Evolutionary conservation across 768 basidiomycete species (phyloP), one percentile per base, ranked within the genome.

Genomic region (Pleurotus eryngii): DNA sequence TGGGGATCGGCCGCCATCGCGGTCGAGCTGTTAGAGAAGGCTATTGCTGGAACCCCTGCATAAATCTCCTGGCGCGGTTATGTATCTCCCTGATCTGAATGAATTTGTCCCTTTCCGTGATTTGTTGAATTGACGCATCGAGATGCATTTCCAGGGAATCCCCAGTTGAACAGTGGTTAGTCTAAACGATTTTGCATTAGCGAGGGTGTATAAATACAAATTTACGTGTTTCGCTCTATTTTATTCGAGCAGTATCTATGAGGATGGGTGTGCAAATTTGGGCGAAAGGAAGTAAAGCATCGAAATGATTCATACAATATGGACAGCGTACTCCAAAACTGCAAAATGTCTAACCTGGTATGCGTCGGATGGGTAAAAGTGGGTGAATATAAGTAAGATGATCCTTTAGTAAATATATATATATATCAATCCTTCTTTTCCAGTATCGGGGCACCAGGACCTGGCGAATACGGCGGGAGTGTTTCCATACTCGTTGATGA

Each of bases 391-490:
- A 40, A 39, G 39, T 54, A 54, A 54, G 51, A 22, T 42, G 39
- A 40, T 42, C 18, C 39, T 12, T 17, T 3, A 24, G 51, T 42
- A 26, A 24, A 54, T 53, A 54, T 24, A 14, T 15, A 54, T 53
- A 54, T 24, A 14, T 15, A 40, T 26, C 17, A 50, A 27, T 50
- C 38, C 39, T 54, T 54, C 39, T 54, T 40, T 39, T 54, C 51
- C 39, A 30, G 24, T 54, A 54, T 5, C 24, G 51, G 51, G 42
- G 51, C 51, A 35, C 30, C 30, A 54, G 51, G 51, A 43, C 51
- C 51, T 14, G 67, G 56, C 24, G 72, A 68, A 61, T 80, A 80
- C 8, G 78, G 78, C 39, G 78, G 78, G 45, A 80, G 60, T 18
- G 76, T 76, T 15, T 57, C 59, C 46, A 58, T 47, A 27, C 58